Base-by-base conservation (phyloP, 805 yeast genomes). In the Ogataea dorogensis region DNA sequence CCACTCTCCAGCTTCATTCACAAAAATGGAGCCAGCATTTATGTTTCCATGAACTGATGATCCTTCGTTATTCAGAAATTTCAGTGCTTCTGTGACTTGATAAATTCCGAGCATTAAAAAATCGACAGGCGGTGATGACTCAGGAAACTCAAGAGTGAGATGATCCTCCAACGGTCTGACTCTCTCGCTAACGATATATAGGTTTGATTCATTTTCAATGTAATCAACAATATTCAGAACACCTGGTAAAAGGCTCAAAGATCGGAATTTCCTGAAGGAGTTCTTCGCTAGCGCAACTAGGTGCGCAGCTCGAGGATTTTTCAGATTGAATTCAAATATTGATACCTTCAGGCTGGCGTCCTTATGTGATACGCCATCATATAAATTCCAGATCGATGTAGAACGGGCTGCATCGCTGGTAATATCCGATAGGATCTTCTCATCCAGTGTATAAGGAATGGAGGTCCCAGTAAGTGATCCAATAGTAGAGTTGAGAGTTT, bases 1-100 rank as follows among this genome's bases (percentile, higher is more conserved):
- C 91, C 95, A 86, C 52, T 84, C 94, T 10, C 96, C 95, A 11
- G 67, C 53, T 19, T 68, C 72, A 36, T 75, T 81, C 11, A 86
- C 78, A 54, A 65, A 88, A 1, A 89, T 70, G 1, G 84, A 73
- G 25, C 73, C 66, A 13, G 63, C 47, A 40, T 73, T 68, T 9
- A 86, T 46, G 41, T 77, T 77, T 5, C 88, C 91, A 51, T 85
- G 82, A 5, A 82, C 64, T 17, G 81, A 74, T 5, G 66, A 53
- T 22, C 76, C 75, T 40, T 76, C 83, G 17, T 59, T 65, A 45
- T 81, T 80, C 31, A 85, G 65, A 41, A 74, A 78, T 46, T 65
- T 69, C 37, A 86, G 49, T 0, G 85, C 73, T 25, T 65, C 65
- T 1, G 77, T 64, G 2, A 84, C 56, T n/a, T 67, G 66, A 43